These are phyloP conservation scores for Vigna unguiculata DNA, from an alignment of 306 rosid species.

Conservation along the genomic window DNA sequence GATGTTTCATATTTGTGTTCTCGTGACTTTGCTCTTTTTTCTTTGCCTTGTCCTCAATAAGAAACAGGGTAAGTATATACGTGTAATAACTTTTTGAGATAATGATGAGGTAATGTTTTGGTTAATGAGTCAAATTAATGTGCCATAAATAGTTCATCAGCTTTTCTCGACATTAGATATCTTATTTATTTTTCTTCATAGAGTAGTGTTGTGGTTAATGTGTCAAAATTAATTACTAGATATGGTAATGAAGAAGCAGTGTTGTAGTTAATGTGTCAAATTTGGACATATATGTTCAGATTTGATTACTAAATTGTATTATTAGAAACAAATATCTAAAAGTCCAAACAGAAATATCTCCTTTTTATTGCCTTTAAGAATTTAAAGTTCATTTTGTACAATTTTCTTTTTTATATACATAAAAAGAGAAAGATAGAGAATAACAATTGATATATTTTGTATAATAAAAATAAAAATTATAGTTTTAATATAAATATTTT, in stretches of 20 bases:
- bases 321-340: too few species aligned
- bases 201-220: neutral
- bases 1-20: slow-evolving; percentile 16
- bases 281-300: neutral
- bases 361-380: too few species aligned
- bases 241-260: neutral
- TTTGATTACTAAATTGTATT: too few species aligned
- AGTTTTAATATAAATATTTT: too few species aligned
- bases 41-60: neutral
- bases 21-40: neutral
- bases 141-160: slow-evolving; percentile 6
- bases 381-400: too few species aligned
- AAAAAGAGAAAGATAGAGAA: too few species aligned
- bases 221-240: neutral
- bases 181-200: neutral
- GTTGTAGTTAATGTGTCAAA: neutral
- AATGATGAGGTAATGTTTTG: neutral
- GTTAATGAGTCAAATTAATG: slow-evolving; percentile 12
- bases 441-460: too few species aligned
- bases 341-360: too few species aligned
- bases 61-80: neutral
- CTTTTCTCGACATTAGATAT: neutral
- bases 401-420: too few species aligned
- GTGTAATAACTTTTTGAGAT: neutral
- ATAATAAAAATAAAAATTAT: too few species aligned